Conservation (phyloP, 1,139 yeast species). For the Dujonia santamariae region DNA sequence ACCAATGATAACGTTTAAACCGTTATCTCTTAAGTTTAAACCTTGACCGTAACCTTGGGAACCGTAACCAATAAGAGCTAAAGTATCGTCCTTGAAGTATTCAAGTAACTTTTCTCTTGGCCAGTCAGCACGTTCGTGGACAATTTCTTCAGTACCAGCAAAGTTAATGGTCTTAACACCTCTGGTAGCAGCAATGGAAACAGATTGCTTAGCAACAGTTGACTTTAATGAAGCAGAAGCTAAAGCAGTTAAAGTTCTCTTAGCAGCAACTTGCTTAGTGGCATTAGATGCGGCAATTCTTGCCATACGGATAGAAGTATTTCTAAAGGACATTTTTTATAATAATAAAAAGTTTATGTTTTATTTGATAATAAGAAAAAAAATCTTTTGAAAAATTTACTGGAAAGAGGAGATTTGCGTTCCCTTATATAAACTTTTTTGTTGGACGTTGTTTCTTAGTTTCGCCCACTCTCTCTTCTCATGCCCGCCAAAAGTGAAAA, state of each 20-base stretch:
- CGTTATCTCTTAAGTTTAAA: conserved; percentile 97
- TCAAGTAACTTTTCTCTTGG: conserved; percentile 94
- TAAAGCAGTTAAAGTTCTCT: conserved; percentile 67
- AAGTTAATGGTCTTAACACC: conserved; percentile 96
- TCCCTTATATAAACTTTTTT: conserved; percentile 2
- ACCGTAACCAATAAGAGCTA: conserved; percentile 98
- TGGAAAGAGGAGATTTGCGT: neutral
- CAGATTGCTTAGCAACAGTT: conserved; percentile 34
- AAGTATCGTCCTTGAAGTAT: conserved; percentile 96
- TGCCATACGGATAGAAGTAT: conserved; percentile 60
- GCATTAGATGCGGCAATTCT: conserved; percentile 55
- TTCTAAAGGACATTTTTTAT: conserved; percentile 61
- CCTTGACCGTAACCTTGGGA: conserved; percentile 99
- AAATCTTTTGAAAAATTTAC: neutral
- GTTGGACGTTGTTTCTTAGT: no score
- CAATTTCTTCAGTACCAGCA: conserved; percentile 92
- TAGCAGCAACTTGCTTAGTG: conserved; percentile 49
- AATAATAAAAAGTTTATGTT: neutral
- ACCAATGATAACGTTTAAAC: conserved; percentile 95
- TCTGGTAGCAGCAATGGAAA: conserved; percentile 51
- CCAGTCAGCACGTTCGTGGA: conserved; percentile 99
- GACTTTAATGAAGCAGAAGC: conserved; percentile 47
- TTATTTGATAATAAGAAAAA: conserved; percentile 4
- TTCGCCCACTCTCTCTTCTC: no score
- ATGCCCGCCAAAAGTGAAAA: no score